A percentile compares a stretch with the other conserved stretches of the same genome.
phyloP scores from a whole-genome alignment of 1,284 basidiomycete species.

The Trametes hirsuta region DNA sequence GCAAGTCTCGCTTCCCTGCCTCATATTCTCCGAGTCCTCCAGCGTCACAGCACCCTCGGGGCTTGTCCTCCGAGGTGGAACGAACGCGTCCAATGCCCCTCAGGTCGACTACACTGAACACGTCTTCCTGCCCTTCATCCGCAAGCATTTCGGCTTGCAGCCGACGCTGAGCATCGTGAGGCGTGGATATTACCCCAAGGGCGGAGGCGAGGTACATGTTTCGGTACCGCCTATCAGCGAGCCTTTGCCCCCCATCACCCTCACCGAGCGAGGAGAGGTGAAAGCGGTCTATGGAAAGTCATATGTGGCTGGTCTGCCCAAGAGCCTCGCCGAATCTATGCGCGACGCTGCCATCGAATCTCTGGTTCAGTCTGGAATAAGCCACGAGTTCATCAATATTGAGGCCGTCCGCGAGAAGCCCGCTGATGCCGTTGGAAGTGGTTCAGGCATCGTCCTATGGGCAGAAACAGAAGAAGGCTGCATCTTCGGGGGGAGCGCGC shows the following conservation, averaged over 20 bases:
- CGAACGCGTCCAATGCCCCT: constrained; percentile 68
- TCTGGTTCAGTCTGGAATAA: constrained; percentile 38
- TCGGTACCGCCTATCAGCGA: constrained; percentile 43
- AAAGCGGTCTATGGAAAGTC: constrained; percentile 54
- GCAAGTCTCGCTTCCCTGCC: constrained; percentile 69
- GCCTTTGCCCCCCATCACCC: constrained; percentile 48
- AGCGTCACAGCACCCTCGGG: constrained; percentile 36
- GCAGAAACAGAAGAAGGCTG: constrained; percentile 69
- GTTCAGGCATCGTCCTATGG: constrained; percentile 73
- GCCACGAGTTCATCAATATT: constrained; percentile 42
- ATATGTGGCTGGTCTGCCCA: constrained; percentile 64
- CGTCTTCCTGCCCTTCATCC: constrained; percentile 68
- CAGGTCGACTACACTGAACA: constrained; percentile 70
- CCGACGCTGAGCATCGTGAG: constrained; percentile 49
- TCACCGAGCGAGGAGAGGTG: constrained; percentile 59
- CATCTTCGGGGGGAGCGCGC: constrained; percentile 62
- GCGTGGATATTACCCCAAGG: constrained; percentile 71
- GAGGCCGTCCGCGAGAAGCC: constrained; percentile 48
- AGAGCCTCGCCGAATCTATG: constrained; percentile 55
- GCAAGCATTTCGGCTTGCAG: constrained; percentile 52
- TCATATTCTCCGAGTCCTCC: constrained; percentile 51
- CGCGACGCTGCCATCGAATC: constrained; percentile 48
- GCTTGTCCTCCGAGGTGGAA: constrained; percentile 65
- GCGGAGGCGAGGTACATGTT: constrained; percentile 62
- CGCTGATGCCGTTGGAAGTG: constrained; percentile 53